Conservation (phyloP, 805 yeast species). For the Monosporozyma aquatica region DNA sequence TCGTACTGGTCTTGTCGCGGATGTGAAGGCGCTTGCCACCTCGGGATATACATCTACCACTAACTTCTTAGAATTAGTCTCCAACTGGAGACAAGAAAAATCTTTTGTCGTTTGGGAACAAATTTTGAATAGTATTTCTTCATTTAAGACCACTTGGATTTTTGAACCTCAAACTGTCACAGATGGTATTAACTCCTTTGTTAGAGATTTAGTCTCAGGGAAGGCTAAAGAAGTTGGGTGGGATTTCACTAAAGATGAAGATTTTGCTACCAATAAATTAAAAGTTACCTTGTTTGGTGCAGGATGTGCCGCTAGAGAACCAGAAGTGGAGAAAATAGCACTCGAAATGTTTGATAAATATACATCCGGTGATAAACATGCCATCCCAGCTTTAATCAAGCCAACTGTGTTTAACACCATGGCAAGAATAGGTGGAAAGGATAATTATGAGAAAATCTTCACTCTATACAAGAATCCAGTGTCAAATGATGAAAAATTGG, state of each 20-base stretch:
- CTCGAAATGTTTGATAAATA: conserved; percentile 43
- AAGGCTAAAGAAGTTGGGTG: conserved; percentile 55
- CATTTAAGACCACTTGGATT: conserved; percentile 44
- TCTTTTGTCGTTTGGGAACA: conserved; percentile 64
- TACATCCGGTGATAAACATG: conserved; percentile 53
- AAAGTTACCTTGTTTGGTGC: conserved; percentile 53
- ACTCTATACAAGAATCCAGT: conserved; percentile 50
- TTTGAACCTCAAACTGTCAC: conserved; percentile 42
- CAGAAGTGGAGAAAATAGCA: conserved; percentile 39
- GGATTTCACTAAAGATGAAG: conserved; percentile 48
- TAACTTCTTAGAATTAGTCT: conserved; percentile 49
- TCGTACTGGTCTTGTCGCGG: conserved; percentile 74
- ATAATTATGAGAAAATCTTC: conserved; percentile 54
- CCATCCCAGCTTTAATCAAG: conserved; percentile 68
- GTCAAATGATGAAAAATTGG: conserved; percentile 55
- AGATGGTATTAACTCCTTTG: conserved; percentile 44
- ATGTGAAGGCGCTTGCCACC: conserved; percentile 59
- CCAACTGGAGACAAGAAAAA: conserved; percentile 49
- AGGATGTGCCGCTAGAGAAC: conserved; percentile 47
- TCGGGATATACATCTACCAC: conserved; percentile 62
- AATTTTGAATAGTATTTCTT: conserved; percentile 40
- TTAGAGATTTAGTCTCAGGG: conserved; percentile 44
- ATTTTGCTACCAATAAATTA: conserved; percentile 55
- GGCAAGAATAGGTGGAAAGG: conserved; percentile 53
- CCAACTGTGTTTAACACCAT: conserved; percentile 56